Conservation (phyloP, 192 early-diverging fungal species). For the Podila clonocystis region DNA sequence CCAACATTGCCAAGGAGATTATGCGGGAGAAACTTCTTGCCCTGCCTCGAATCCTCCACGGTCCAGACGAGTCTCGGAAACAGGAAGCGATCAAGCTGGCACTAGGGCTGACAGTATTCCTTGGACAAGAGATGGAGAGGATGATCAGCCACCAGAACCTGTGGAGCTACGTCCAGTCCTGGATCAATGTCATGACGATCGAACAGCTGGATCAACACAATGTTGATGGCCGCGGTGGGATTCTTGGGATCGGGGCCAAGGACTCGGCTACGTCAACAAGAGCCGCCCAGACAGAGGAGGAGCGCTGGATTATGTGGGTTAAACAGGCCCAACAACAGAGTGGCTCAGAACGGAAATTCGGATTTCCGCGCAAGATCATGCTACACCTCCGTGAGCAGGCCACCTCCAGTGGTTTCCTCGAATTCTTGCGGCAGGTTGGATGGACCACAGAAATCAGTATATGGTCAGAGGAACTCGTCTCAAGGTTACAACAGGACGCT, state of each 20-base stretch:
- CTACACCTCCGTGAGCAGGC: constrained; percentile 27
- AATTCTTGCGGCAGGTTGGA: constrained; percentile 32
- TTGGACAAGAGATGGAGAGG: constrained; percentile 21
- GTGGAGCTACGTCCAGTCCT: constrained; percentile 17
- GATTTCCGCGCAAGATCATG: constrained; percentile 40
- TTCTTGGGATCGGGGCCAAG: constrained; percentile 2
- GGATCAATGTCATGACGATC: constrained; percentile 26
- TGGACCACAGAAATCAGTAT: constrained; percentile 21
- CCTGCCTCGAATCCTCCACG: constrained; percentile 29
- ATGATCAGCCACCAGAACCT: constrained; percentile 29
- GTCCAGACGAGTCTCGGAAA: constrained; percentile 26
- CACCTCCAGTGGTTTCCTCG: constrained; percentile 23
- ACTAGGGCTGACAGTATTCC: constrained; percentile 23
- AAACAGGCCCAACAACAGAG: background rate
- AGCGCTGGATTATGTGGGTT: constrained; percentile 20
- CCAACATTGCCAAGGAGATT: constrained; percentile 27
- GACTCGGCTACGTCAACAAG: background rate
- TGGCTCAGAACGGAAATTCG: constrained; percentile 30
- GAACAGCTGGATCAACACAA: constrained; percentile 50
- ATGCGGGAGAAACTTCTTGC: constrained; percentile 26
- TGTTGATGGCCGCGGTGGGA: constrained; percentile 32
- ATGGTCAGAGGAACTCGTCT: constrained; percentile 26
- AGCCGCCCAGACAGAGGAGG: background rate
- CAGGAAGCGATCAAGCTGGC: constrained; percentile 11
- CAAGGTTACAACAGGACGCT: constrained; percentile 21